phyloP scores from a whole-genome alignment of 192 early-diverging fungal genomes.

The Backusella macrospora region DNA sequence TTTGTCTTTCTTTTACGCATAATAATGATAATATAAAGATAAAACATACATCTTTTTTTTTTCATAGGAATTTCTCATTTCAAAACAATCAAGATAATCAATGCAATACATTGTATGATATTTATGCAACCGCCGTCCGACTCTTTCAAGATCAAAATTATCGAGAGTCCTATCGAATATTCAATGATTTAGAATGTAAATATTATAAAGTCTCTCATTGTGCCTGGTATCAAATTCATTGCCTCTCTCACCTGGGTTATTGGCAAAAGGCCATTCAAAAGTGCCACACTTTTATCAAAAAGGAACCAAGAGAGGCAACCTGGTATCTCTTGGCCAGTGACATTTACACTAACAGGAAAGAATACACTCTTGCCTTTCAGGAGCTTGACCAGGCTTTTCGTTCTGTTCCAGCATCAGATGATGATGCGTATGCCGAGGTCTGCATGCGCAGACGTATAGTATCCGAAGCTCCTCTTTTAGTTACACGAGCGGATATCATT shows the following conservation, averaged over 20 bases:
- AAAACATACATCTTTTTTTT: background rate
- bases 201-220: background rate
- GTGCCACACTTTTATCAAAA: background rate
- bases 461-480: background rate
- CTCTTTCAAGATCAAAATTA: background rate
- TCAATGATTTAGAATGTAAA: background rate
- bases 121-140: background rate
- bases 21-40: conserved; percentile 2
- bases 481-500: background rate
- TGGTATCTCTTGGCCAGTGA: conserved; percentile 6
- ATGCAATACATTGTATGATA: conserved; percentile 1
- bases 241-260: background rate
- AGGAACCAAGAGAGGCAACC: background rate
- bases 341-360: background rate
- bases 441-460: background rate
- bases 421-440: background rate
- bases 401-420: background rate
- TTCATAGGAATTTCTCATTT: background rate
- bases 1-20: background rate
- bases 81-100: background rate
- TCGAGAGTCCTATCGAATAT: background rate
- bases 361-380: conserved; percentile 4
- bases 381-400: background rate
- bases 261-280: conserved; percentile 8
- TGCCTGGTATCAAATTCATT: conserved; percentile 14